Base-by-base conservation (phyloP, 768 basidiomycete genomes). In the Xerocomus potaroensis region DNA sequence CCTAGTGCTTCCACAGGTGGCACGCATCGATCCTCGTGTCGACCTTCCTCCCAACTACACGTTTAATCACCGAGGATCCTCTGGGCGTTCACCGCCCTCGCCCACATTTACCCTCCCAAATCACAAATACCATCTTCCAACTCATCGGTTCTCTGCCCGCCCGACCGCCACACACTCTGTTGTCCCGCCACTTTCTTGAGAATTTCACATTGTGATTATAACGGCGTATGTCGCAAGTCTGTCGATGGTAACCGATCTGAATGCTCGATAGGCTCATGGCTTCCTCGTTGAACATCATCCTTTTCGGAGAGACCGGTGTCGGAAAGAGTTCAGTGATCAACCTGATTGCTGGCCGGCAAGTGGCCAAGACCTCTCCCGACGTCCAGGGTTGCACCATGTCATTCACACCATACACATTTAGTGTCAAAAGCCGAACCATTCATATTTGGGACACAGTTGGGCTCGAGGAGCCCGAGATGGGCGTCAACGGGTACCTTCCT, bases 251-350 rank as follows among this genome's bases (percentile, higher is more conserved):
- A 19, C 27, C 27, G 41, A 41, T 41, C 41, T 41, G 41, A 41
- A 22, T 16, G 19, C 4, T 15, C 19, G 21, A 41, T 16, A 41
- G 41, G 29, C 18, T 37, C 53, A 60, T 62, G 58, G 42, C 45
- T 32, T 29, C 53, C 24, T 51, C 55, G 30, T 40, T 63, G 40
- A 75, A 75, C 48, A 59, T 74, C 43, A 62, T 75, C 33, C 32
- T 75, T 2, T 76, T 75, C 45, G 75, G 75, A 7, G 73, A 74
- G 53, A 67, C 69, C 0, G 74, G 74, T 14, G 51, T 63, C 2
- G 64, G 64, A n/a, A 65, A 65, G 54, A 65, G 66, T 49, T 65
- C 64, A 8, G 58, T 65, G 50, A 66, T 67, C 51, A 65, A 65
- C 45, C 47, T 65, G 53, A 59, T 68, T 45, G 59, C 64, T 32